A percentile compares a stretch with the other conserved stretches of the same genome.
phyloP scores from a whole-genome alignment of 1,139 yeast species.

The Pichiaceae sp. region DNA sequence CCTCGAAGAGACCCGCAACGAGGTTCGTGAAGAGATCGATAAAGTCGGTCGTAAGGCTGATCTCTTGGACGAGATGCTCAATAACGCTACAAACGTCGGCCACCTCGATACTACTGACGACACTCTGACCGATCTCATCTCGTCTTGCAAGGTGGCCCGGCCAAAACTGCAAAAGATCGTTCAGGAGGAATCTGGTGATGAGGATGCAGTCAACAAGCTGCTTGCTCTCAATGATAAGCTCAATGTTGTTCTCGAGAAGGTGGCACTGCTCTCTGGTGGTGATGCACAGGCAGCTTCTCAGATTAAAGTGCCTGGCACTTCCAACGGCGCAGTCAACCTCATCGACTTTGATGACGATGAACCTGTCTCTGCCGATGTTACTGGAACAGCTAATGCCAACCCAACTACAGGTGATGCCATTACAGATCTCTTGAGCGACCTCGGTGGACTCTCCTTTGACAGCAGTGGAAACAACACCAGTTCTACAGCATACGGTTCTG shows the following conservation, averaged over 20 bases:
- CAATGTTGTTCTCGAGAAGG: constrained; percentile 62
- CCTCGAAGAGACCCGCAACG: constrained; percentile 59
- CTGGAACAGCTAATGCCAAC: constrained; percentile 17
- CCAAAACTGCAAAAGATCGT: constrained; percentile 83
- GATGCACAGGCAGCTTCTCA: constrained; percentile 52
- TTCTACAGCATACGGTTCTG: constrained; percentile 21
- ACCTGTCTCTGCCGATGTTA: constrained; percentile 5
- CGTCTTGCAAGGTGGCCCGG: constrained; percentile 73
- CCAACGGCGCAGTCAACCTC: constrained; percentile 38
- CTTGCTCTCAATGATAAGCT: constrained; percentile 70
- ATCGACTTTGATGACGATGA: constrained; percentile 62
- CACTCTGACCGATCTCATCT: constrained; percentile 70
- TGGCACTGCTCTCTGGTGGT: constrained; percentile 57
- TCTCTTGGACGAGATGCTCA: constrained; percentile 81
- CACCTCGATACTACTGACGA: constrained; percentile 50
- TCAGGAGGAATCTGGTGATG: constrained; percentile 66
- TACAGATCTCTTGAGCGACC: constrained; percentile 64
- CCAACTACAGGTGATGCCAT: constrained; percentile 37
- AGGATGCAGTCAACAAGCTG: constrained; percentile 50
- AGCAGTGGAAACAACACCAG: not conserved
- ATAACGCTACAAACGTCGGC: constrained; percentile 41
- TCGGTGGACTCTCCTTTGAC: constrained; percentile 52
- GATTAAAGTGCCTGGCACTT: constrained; percentile 36
- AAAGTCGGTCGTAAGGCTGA: constrained; percentile 85
- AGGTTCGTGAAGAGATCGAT: constrained; percentile 77